These are phyloP conservation scores for Carex arenaria DNA, from an alignment of 202 grass and related monocot species.

Conservation along the genomic window DNA sequence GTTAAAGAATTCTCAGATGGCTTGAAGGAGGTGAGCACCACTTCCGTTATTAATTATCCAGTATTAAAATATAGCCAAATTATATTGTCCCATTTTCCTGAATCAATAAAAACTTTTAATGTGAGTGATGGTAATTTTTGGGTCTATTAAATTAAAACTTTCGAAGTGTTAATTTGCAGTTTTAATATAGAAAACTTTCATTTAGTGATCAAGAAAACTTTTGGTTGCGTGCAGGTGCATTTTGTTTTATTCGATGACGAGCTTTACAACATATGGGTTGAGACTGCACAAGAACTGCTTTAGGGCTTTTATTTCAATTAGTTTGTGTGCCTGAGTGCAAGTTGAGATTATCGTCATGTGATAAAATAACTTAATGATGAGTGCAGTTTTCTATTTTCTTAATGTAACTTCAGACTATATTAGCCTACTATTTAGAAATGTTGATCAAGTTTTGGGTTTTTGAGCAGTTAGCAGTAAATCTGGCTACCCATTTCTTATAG, in stretches of 20 bases:
- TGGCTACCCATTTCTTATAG: background rate
- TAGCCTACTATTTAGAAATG: background rate
- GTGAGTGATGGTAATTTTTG: background rate
- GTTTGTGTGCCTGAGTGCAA: too few species aligned
- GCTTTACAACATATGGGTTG: constrained; percentile 51
- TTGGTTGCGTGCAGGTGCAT: constrained; percentile 56
- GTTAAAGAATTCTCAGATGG: constrained; percentile 50
- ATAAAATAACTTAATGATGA: background rate
- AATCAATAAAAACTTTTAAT: background rate
- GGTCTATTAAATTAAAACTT: background rate
- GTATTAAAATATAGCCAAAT: background rate
- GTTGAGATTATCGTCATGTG: background rate
- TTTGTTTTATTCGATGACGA: constrained; percentile 89
- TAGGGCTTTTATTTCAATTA: constrained; percentile 8
- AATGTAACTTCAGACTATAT: background rate
- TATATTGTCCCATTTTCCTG: background rate
- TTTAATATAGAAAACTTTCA: background rate
- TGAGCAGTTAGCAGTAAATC: background rate
- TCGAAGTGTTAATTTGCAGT: background rate
- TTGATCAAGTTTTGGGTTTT: background rate
- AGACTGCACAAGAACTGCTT: constrained; percentile 58
- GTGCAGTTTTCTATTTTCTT: background rate
- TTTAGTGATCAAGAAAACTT: background rate
- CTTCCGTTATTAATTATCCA: background rate
- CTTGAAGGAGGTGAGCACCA: constrained; percentile 60